Conservation (phyloP, 129 eudicot species). For the Centella asiatica region DNA sequence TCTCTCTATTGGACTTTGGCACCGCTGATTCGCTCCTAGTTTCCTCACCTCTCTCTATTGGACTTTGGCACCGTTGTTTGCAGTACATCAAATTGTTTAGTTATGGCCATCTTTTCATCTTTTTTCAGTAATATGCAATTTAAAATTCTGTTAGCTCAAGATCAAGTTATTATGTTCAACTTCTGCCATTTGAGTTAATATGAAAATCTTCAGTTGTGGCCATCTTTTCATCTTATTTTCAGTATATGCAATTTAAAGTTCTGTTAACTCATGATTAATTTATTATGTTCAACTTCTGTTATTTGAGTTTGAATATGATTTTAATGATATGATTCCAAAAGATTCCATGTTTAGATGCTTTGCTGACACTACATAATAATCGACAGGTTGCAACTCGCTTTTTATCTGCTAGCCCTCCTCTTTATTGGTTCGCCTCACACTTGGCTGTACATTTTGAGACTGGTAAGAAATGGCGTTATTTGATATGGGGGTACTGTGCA, state of each 20-base stretch:
- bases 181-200: not conserved
- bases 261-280: not conserved
- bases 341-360: not conserved
- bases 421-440: constrained; percentile 83
- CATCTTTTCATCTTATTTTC: not conserved
- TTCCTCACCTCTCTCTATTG: not conserved
- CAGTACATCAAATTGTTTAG: not conserved
- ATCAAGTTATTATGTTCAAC: not conserved
- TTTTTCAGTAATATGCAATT: not conserved
- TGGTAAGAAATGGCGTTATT: constrained; percentile 50
- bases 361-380: constrained; percentile 10
- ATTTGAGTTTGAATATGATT: not conserved
- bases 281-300: not conserved
- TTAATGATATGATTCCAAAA: not conserved
- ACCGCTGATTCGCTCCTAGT: not conserved
- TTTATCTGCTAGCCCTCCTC: constrained; percentile 76
- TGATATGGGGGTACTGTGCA: constrained; percentile 71
- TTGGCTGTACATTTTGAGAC: constrained; percentile 25
- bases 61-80: not conserved
- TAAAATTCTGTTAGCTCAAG: not conserved
- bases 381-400: constrained; percentile 85
- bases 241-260: not conserved
- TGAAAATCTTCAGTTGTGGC: no score
- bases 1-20: not conserved
- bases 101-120: not conserved